These are phyloP conservation scores for Cinchona pubescens DNA, from an alignment of 257 asterid species.

Conservation along the genomic window DNA sequence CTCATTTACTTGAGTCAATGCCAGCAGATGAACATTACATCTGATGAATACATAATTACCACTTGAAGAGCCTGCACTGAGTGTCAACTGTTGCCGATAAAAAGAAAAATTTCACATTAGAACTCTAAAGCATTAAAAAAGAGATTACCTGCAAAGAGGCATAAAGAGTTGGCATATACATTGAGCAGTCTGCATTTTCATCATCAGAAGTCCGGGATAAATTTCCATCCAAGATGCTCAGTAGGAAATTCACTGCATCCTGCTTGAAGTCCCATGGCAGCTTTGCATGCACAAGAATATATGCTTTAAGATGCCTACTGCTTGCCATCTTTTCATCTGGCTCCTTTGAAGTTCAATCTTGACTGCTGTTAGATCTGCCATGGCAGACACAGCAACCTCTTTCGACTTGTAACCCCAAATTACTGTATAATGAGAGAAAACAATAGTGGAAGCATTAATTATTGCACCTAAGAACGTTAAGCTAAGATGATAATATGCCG, in stretches of 20 bases:
- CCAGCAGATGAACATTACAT: constrained; percentile 17
- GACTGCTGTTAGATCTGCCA: constrained; percentile 50
- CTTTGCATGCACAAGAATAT: constrained; percentile 40
- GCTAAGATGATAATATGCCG: constrained; percentile 3
- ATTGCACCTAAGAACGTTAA: constrained; percentile 20
- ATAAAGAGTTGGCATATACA: constrained; percentile 49
- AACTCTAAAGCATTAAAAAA: constrained; percentile 8
- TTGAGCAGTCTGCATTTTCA: constrained; percentile 41
- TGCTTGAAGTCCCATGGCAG: constrained; percentile 65
- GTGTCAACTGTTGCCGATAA: constrained; percentile 18
- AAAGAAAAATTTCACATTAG: neutral
- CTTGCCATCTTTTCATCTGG: constrained; percentile 75
- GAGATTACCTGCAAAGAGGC: constrained; percentile 62
- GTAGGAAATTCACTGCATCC: constrained; percentile 56
- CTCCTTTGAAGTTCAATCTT: constrained; percentile 55
- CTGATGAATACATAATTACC: constrained; percentile 77
- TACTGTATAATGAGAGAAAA: constrained; percentile 41
- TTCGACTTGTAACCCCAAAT: constrained; percentile 72
- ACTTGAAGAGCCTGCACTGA: constrained; percentile 57
- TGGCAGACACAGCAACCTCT: constrained; percentile 62
- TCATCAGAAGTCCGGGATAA: constrained; percentile 27
- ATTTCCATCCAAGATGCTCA: constrained; percentile 54
- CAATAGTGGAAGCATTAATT: constrained; percentile 14
- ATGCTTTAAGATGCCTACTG: constrained; percentile 65
- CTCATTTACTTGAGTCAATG: too few species aligned